Evolutionary conservation across 805 yeast genomes (phyloP).

Genomic region (Isabelozyma gotoi): DNA sequence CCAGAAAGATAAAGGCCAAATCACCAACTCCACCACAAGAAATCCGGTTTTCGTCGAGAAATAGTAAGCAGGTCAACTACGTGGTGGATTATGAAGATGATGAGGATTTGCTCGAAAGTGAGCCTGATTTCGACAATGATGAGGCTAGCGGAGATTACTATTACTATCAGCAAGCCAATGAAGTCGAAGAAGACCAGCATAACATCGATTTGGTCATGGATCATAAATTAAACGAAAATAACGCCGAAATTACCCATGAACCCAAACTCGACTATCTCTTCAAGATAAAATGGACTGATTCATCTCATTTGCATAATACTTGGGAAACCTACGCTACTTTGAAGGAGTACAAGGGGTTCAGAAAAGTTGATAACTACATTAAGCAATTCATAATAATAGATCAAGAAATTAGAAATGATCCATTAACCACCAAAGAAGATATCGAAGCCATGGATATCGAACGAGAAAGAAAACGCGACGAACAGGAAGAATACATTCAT

Average conservation of each 20-base stretch:
- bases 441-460: constrained; percentile 92
- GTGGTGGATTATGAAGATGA: constrained; percentile 67
- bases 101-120: constrained; percentile 53
- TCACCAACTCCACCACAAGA: constrained; percentile 35
- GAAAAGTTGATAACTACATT: constrained; percentile 87
- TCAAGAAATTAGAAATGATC: constrained; percentile 73
- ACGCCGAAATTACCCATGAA: constrained; percentile 42
- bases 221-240: constrained; percentile 34
- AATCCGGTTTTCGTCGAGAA: constrained; percentile 77
- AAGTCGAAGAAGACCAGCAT: constrained; percentile 31
- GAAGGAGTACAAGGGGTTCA: constrained; percentile 65
- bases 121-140: constrained; percentile 25
- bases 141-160: constrained; percentile 34
- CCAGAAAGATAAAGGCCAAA: constrained; percentile 30
- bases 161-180: constrained; percentile 30
- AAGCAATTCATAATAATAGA: constrained; percentile 73
- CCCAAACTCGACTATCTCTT: constrained; percentile 61
- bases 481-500: constrained; percentile 74
- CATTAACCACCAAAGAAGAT: constrained; percentile 84
- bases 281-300: constrained; percentile 80
- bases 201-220: constrained; percentile 42
- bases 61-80: constrained; percentile 67
- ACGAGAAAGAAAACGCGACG: constrained; percentile 79
- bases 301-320: constrained; percentile 90
- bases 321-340: constrained; percentile 75